Evolutionary conservation across 768 basidiomycete species (phyloP).

Genomic region (Rhodotorula paludigena): DNA sequence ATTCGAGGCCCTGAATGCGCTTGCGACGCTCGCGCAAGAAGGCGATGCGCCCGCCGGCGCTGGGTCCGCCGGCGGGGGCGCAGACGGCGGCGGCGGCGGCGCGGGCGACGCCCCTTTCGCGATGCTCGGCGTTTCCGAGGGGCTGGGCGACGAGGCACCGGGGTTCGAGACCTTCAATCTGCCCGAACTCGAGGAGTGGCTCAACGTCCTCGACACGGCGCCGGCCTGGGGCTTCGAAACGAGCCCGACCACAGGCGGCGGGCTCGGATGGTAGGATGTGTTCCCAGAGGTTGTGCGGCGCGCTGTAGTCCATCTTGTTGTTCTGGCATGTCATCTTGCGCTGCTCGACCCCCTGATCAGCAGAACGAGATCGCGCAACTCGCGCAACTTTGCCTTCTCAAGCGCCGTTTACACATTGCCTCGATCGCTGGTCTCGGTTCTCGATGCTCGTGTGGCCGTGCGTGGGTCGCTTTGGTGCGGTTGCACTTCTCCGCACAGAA

Average conservation of each 20-base stretch:
- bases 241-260: neutral
- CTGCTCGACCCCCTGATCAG: too few species aligned
- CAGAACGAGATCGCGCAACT: too few species aligned
- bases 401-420: too few species aligned
- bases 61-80: neutral
- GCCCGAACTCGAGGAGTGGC: constrained; percentile 20
- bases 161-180: neutral
- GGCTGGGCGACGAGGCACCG: neutral
- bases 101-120: neutral
- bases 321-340: too few species aligned
- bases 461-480: too few species aligned
- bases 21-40: neutral
- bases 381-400: too few species aligned
- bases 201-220: constrained; percentile 14
- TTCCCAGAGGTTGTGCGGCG: too few species aligned
- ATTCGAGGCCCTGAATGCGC: constrained; percentile 1
- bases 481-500: too few species aligned
- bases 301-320: too few species aligned
- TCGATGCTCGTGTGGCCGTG: too few species aligned
- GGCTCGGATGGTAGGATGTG: neutral
- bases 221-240: neutral
- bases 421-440: too few species aligned
- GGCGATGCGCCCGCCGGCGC: neutral
- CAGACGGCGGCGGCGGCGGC: neutral
- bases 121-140: neutral